phyloP scores from a whole-genome alignment of 2,329 filamentous ascomycete genomes.

The Fusarium sp. region DNA sequence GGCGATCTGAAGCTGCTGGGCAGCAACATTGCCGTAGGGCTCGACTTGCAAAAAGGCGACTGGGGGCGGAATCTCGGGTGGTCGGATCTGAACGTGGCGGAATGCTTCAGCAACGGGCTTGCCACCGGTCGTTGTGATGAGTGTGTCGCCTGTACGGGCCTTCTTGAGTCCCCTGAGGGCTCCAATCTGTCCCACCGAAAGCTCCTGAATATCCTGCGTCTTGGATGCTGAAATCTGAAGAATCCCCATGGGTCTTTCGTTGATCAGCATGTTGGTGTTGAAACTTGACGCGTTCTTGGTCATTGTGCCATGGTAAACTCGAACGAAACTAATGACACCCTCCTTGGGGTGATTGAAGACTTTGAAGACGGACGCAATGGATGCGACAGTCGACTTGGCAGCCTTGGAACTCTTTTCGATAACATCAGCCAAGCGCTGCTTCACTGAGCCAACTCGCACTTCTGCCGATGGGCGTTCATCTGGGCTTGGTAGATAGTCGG shows the following conservation, averaged over 20 bases:
- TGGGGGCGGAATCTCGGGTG: slow-evolving; percentile 89
- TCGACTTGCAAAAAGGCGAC: slow-evolving; percentile 98
- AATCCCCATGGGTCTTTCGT: slow-evolving; percentile 83
- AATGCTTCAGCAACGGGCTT: slow-evolving; percentile 76
- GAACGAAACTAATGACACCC: slow-evolving; percentile 90
- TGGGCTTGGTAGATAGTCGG: slow-evolving; percentile 88
- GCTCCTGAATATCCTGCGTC: slow-evolving; percentile 83
- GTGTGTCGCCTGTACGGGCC: slow-evolving; percentile 92
- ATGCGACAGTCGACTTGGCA: slow-evolving; percentile 52
- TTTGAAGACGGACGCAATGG: slow-evolving; percentile 85
- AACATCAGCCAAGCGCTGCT: slow-evolving; percentile 50
- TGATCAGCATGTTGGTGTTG: slow-evolving; percentile 86
- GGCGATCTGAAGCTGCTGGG: slow-evolving; percentile 81
- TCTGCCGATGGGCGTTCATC: slow-evolving; percentile 83
- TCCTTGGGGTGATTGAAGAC: slow-evolving; percentile 89
- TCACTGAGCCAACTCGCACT: slow-evolving; percentile 74
- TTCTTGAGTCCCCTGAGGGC: slow-evolving; percentile 91
- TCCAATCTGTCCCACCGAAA: slow-evolving; percentile 90
- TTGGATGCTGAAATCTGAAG: slow-evolving; percentile 92
- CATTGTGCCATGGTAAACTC: slow-evolving; percentile 88
- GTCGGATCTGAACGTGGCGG: slow-evolving; percentile 82
- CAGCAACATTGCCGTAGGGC: slow-evolving; percentile 79
- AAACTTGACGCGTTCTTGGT: slow-evolving; percentile 80
- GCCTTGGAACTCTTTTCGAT: slow-evolving; percentile 55
- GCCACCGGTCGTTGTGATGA: slow-evolving; percentile 77